Evolutionary conservation across 192 early-diverging fungal species (phyloP).

Genomic region (Umbelopsis isabellina): DNA sequence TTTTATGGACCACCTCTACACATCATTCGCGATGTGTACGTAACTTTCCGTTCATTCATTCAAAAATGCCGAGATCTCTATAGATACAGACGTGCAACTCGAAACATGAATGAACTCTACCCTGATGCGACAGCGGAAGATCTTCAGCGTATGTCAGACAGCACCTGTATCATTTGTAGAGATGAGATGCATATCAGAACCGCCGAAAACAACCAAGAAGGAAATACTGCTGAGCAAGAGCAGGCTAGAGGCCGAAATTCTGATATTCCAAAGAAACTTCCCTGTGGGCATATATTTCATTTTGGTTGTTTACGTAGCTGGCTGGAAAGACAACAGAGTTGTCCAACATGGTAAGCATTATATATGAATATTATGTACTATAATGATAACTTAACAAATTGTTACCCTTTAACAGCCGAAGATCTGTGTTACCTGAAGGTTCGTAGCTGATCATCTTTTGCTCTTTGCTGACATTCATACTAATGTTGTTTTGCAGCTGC

Average conservation of each 20-base stretch:
- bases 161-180: constrained; percentile 96
- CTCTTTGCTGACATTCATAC: neutral
- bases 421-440: constrained; percentile 48
- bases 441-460: neutral
- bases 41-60: constrained; percentile 90
- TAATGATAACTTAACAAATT: constrained; percentile 37
- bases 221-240: constrained; percentile 24
- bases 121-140: constrained; percentile 89
- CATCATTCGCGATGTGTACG: constrained; percentile 95
- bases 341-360: constrained; percentile 84
- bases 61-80: constrained; percentile 88
- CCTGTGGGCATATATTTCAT: constrained; percentile 98
- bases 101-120: constrained; percentile 96
- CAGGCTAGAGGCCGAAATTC: constrained; percentile 33
- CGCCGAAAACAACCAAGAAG: constrained; percentile 23
- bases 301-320: constrained; percentile 95
- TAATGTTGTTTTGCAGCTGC: constrained; percentile 24
- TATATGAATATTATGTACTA: neutral
- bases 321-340: constrained; percentile 97
- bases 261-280: constrained; percentile 90
- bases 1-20: constrained; percentile 92
- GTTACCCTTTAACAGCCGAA: constrained; percentile 39
- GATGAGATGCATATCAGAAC: constrained; percentile 82
- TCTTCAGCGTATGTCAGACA: constrained; percentile 66
- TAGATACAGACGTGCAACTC: constrained; percentile 91